These are phyloP conservation scores for Teratosphaeriaceae sp. DNA, from an alignment of 2,329 filamentous ascomycete genomes.

Conservation along the genomic window DNA sequence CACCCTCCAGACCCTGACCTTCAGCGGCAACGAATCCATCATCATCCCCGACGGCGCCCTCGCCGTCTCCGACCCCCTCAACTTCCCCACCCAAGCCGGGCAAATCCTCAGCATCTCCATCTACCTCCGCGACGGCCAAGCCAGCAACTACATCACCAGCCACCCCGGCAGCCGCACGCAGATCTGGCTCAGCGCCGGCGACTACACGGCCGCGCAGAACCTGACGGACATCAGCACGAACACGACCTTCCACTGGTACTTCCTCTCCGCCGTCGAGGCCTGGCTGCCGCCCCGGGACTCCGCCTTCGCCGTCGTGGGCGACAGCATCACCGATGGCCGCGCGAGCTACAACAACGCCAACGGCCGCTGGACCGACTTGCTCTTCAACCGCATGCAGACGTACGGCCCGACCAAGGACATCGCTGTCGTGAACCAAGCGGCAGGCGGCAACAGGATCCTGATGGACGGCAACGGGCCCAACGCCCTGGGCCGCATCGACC, in stretches of 20 bases:
- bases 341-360: constrained; percentile 54
- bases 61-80: constrained; percentile 55
- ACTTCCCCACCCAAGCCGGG: constrained; percentile 46
- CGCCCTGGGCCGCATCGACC: constrained; percentile 53
- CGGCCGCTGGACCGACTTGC: constrained; percentile 55
- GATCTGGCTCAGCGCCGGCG: constrained; percentile 53
- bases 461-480: constrained; percentile 57
- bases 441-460: constrained; percentile 61
- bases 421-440: constrained; percentile 57
- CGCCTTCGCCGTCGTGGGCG: constrained; percentile 51
- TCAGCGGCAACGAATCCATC: constrained; percentile 48
- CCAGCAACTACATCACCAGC: constrained; percentile 51
- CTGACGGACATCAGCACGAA: constrained; percentile 35
- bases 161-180: constrained; percentile 61
- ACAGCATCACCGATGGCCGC: constrained; percentile 61
- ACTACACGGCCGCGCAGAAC: constrained; percentile 46
- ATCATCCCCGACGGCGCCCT: constrained; percentile 51
- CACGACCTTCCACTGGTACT: constrained; percentile 48
- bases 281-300: constrained; percentile 39
- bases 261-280: constrained; percentile 53
- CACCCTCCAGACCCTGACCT: constrained; percentile 51
- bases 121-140: constrained; percentile 52
- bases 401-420: constrained; percentile 38
- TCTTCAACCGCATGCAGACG: constrained; percentile 46
- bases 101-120: constrained; percentile 52